Evolutionary conservation across 169 alveolate genomes (phyloP), one percentile per base, ranked within the genome.

Genomic region (Perkinsus marinus): DNA sequence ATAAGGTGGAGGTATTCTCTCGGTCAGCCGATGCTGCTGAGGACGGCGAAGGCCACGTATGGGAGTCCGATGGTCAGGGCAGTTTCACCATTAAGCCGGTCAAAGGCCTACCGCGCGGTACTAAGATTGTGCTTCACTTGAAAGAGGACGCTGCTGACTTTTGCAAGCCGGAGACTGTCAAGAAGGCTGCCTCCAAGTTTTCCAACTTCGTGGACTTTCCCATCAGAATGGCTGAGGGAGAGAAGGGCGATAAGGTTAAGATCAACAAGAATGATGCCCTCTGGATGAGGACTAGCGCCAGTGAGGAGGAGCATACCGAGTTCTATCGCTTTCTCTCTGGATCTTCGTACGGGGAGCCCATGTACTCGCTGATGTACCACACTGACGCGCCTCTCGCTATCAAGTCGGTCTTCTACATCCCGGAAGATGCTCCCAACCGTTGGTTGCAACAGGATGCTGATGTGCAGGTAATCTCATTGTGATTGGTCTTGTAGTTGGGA

Each of bases 301-400:
- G 98, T 39, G 98, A 96, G 91, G 99, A 97, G 90, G 99, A 98
- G 92, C 98, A 98, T 93, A 94, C 94, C 38, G 94, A 95, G 89
- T 98, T 97, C 95, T 98, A 96, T 97, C 79, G 95, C 90, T 94
- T 92, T 90, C 94, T 94, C 43, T 91, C 93, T 79, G 94, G 94
- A 90, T 93, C 95, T 26, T 93, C 97, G n/a, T 96, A 95, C 93
- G 97, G 96, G 19, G 96, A 95, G 79, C 97, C 97, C 22, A 94
- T 96, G 93, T 97, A 95, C 95, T 95, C 95, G 89, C 92, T 98
- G 34, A 94, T 93, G 92, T 98, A 96, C 95, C 95, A 95, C 89
- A 95, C 99, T 37, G 99, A 98, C 93, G 99, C 98, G 91, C 99
- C 99, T 7, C 96, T 98, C 41, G 93, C 98, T 17, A 98, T 98